Percentiles rank a stretch among this genome's conserved stretches.
Evolutionary conservation across 2,329 filamentous ascomycete genomes (phyloP).

Genomic region (Dothistroma pini): DNA sequence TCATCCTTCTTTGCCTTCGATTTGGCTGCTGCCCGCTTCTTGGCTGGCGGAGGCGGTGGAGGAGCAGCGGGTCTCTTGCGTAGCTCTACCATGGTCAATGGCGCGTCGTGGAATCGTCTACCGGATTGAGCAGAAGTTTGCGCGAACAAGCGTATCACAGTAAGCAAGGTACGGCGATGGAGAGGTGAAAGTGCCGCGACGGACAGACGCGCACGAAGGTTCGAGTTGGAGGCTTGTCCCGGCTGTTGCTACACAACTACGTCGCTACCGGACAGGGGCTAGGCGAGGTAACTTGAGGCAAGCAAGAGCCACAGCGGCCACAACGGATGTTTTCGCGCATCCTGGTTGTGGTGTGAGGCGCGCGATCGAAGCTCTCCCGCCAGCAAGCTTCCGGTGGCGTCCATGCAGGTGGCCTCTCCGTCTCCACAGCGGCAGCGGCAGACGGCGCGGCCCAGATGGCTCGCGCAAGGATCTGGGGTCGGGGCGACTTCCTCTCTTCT

Average conservation of each 20-base stretch:
- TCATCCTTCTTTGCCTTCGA: conserved; percentile 31
- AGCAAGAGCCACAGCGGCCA: conserved; percentile 1
- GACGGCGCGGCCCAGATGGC: background rate
- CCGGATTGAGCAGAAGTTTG: background rate
- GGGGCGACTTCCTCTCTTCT: background rate
- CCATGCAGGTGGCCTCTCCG: background rate
- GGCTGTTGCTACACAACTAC: conserved; percentile 4
- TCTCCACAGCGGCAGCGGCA: background rate
- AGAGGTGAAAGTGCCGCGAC: background rate
- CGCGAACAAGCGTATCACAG: background rate
- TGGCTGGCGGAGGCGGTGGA: conserved; percentile 46
- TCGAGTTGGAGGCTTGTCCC: background rate
- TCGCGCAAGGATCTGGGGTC: background rate
- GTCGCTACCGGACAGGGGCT: conserved; percentile 6
- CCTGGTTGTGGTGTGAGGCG: conserved; percentile 2
- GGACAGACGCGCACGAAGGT: background rate
- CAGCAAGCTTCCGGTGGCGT: background rate
- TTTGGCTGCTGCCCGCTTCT: conserved; percentile 39
- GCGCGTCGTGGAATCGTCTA: background rate
- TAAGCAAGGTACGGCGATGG: background rate
- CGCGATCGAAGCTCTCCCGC: background rate
- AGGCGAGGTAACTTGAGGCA: conserved; percentile 4
- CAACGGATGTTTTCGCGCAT: conserved; percentile 3
- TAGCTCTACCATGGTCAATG: conserved; percentile 52
- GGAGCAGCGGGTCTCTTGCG: conserved; percentile 60